Base-by-base conservation (phyloP, 2,329 filamentous ascomycete genomes). In the Ophiostoma quercus region DNA sequence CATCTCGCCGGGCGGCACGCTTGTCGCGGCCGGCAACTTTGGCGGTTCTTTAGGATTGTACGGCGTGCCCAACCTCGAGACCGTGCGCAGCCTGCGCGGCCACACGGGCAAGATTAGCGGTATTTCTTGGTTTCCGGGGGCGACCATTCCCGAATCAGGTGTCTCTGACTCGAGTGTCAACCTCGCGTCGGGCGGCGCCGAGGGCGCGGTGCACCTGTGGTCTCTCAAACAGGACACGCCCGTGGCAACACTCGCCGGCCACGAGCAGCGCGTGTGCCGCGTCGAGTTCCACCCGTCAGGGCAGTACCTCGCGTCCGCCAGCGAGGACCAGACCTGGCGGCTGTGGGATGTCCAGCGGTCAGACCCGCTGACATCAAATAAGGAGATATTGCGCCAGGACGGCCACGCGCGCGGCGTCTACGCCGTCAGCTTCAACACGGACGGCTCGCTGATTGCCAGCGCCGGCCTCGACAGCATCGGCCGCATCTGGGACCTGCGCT, bases 271-370 rank as follows among this genome's bases (percentile, higher is more conserved):
- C 72, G 93, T 99, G 9, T 97, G 93, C 75, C 88, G 94, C 70
- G 90, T 96, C 14, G 95, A 97, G 71, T 97, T 98, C 76, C 95
- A 99, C 74, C 95, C 95, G 0, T 96, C 92, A 0, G 94, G 94
- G 3, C 86, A 86, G 72, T 98, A 94, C 76, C 83, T 98, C 6
- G 95, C 94, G 5, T 97, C 94, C 0, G 95, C 95, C 7, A 97
- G 93, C 0, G 95, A 95, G 76, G 95, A 99, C 77, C 97, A 93
- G 1, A 97, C 95, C 0, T 99, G 95, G 95, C 88, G 94, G 63
- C 83, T 99, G 43, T 99, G 95, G 94, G 94, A 98, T 77, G 88
- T 98, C 0, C 89, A 92, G 74, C 95, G 90, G 0, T 92, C 88
- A 1, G 34, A 34, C 3, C 8, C 34, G 3, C 1, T 34, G 5